These are phyloP conservation scores for Diaporthe caulivora DNA, from an alignment of 2,329 filamentous ascomycete species.

Conservation along the genomic window DNA sequence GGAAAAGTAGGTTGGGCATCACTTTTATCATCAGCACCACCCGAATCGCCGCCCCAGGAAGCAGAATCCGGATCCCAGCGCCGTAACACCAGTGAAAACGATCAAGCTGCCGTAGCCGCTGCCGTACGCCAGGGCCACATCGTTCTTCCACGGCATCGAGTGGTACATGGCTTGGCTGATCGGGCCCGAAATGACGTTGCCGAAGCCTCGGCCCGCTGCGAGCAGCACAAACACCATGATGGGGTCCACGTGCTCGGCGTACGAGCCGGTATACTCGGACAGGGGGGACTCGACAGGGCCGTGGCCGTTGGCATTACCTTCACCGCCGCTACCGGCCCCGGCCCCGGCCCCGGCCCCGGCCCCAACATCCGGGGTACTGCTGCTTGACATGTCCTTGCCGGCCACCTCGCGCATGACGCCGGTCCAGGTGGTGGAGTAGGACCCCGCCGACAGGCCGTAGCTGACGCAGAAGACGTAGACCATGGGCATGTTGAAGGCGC, in stretches of 20 bases:
- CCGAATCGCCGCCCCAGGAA: slow-evolving; percentile 55
- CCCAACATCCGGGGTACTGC: slow-evolving; percentile 17
- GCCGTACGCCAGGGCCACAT: slow-evolving; percentile 58
- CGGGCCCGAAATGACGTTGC: slow-evolving; percentile 69
- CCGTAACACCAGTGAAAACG: slow-evolving; percentile 68
- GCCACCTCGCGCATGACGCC: slow-evolving; percentile 64
- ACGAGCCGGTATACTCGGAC: slow-evolving; percentile 26
- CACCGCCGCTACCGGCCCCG: slow-evolving; percentile 4
- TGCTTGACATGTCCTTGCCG: slow-evolving; percentile 38
- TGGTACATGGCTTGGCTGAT: slow-evolving; percentile 66
- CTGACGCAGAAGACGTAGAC: slow-evolving; percentile 71
- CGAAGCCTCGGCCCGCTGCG: slow-evolving; percentile 70
- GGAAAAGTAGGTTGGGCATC: background rate
- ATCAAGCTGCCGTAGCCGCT: slow-evolving; percentile 66
- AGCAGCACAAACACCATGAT: slow-evolving; percentile 70
- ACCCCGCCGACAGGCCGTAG: slow-evolving; percentile 75
- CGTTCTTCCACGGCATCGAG: slow-evolving; percentile 58
- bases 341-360: background rate
- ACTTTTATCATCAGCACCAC: slow-evolving; percentile 46
- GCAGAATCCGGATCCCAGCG: slow-evolving; percentile 59
- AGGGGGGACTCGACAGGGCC: slow-evolving; percentile 21
- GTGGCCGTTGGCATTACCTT: slow-evolving; percentile 3
- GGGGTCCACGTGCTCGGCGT: slow-evolving; percentile 52
- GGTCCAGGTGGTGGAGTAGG: slow-evolving; percentile 73
- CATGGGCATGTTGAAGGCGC: slow-evolving; percentile 63